These are phyloP conservation scores for Nectriaceae sp. DNA, from an alignment of 2,329 filamentous ascomycete species.

Conservation along the genomic window DNA sequence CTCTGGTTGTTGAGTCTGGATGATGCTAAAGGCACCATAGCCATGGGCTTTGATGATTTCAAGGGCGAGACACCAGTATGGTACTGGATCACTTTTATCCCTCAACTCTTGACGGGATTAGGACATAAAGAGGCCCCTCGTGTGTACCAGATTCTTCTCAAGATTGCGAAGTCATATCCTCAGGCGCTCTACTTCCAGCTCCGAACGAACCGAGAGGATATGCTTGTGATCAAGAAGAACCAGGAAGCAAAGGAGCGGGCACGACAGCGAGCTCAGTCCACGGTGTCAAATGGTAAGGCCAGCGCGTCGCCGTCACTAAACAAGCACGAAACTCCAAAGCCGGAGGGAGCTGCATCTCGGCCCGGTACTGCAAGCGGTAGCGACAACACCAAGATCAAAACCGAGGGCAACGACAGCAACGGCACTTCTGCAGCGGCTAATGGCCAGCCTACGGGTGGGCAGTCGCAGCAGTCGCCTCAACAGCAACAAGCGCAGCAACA, in stretches of 20 bases:
- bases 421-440: constrained; percentile 27
- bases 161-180: constrained; percentile 94
- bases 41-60: constrained; percentile 88
- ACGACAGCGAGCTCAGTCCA: constrained; percentile 50
- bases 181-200: constrained; percentile 96
- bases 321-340: constrained; percentile 53
- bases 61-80: constrained; percentile 97
- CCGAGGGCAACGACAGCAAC: constrained; percentile 42
- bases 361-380: constrained; percentile 55
- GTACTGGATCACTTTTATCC: constrained; percentile 99
- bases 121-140: constrained; percentile 89
- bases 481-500: neutral
- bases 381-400: constrained; percentile 44
- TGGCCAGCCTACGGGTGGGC: constrained; percentile 23
- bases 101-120: constrained; percentile 88
- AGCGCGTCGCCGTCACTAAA: constrained; percentile 49
- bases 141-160: constrained; percentile 82
- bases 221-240: constrained; percentile 86
- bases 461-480: constrained; percentile 15
- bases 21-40: constrained; percentile 80
- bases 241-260: constrained; percentile 74
- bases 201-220: constrained; percentile 90
- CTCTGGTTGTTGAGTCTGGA: constrained; percentile 95
- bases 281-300: constrained; percentile 46
- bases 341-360: constrained; percentile 43